Conservation (phyloP, 2,329 filamentous ascomycete genomes). For the Alternaria arborescens region DNA sequence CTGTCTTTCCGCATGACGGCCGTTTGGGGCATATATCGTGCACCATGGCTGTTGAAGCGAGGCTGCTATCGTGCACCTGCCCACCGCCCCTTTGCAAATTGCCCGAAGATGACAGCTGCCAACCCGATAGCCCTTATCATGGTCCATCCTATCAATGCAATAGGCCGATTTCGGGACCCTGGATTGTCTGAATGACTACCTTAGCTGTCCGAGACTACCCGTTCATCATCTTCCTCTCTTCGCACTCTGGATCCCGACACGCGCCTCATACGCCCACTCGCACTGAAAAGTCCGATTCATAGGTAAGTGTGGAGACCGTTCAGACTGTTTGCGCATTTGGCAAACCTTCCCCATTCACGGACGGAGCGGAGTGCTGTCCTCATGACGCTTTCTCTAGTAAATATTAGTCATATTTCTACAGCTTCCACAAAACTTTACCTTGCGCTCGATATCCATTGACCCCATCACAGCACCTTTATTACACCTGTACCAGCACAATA, state of each 20-base stretch:
- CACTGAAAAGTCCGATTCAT: constrained; percentile 10
- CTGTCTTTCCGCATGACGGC: constrained; percentile 6
- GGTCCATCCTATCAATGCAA: constrained; percentile 36
- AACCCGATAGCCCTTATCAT: constrained; percentile 40
- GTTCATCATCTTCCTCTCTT: constrained; percentile 13
- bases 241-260: constrained; percentile 9
- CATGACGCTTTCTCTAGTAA: constrained; percentile 29
- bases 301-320: constrained; percentile 19
- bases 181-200: constrained; percentile 13
- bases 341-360: constrained; percentile 26
- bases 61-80: constrained; percentile 20
- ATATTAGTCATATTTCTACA: constrained; percentile 44
- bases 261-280: constrained; percentile 10
- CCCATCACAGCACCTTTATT: constrained; percentile 11
- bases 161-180: constrained; percentile 44
- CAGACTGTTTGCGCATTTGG: constrained; percentile 12
- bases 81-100: constrained; percentile 22
- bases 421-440: constrained; percentile 34
- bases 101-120: constrained; percentile 19
- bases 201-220: constrained; percentile 23
- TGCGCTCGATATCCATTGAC: constrained; percentile 20
- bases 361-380: constrained; percentile 13
- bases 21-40: constrained; percentile 1
- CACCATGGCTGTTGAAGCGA: constrained; percentile 19
- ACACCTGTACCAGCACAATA: constrained; percentile 9